A percentile compares a stretch with the other conserved stretches of the same genome.
Conservation (phyloP, 495 filamentous ascomycete species). For the Niebla homalea region DNA sequence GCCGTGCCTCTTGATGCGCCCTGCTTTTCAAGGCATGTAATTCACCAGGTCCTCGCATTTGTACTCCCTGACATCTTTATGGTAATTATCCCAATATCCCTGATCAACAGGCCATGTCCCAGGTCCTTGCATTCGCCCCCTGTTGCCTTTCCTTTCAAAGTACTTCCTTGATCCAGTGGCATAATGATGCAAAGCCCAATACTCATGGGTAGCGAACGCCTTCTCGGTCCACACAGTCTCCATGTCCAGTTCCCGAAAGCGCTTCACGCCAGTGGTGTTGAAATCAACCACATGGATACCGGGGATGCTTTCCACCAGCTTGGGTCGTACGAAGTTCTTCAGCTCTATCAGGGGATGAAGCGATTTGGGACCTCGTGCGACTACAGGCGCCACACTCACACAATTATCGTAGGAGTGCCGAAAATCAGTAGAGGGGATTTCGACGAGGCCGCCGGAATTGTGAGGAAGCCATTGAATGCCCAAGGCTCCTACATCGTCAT, state of each 20-base stretch:
- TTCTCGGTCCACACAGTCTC: not conserved
- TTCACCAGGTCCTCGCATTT: not conserved
- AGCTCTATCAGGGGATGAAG: not conserved
- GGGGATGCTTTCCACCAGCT: not conserved
- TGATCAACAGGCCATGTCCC: conserved; percentile 2
- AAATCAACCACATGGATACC: not conserved
- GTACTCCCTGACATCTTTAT: not conserved
- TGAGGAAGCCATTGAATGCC: conserved; percentile 2
- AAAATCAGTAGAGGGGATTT: not conserved
- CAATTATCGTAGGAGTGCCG: conserved; percentile 4
- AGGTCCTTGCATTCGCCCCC: conserved; percentile 3
- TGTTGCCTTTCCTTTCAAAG: not conserved
- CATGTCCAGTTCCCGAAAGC: not conserved
- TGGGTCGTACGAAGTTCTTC: conserved; percentile 1
- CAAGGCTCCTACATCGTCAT: conserved; percentile 5
- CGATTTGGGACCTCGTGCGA: not conserved
- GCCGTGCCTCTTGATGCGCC: no score
- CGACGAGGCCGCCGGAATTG: conserved; percentile 3
- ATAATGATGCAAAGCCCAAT: conserved; percentile 7
- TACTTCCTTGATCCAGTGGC: conserved; percentile 1
- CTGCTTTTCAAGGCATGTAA: not conserved
- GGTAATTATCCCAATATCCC: conserved; percentile 2
- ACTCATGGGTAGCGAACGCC: not conserved
- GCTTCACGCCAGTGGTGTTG: not conserved
- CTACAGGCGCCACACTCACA: not conserved